Evolutionary conservation across 2,329 filamentous ascomycete genomes (phyloP).

Genomic region (Arthroderma sp.): DNA sequence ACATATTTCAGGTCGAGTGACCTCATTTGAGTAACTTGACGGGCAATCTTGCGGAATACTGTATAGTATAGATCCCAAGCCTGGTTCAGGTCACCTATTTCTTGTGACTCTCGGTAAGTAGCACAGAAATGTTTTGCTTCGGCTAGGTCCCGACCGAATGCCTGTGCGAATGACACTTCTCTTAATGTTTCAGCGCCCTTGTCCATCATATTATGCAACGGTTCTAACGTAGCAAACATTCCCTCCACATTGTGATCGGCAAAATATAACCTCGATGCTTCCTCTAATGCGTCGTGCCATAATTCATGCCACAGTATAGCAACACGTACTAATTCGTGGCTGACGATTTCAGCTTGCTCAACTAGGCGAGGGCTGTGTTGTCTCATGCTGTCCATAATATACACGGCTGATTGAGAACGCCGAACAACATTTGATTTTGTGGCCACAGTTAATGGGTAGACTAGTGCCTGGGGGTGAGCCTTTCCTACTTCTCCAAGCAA

Average conservation of each 20-base stretch:
- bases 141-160: conserved; percentile 86
- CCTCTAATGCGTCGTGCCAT: conserved; percentile 96
- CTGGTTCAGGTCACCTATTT: conserved; percentile 89
- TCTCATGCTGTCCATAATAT: conserved; percentile 97
- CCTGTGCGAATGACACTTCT: conserved; percentile 94
- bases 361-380: conserved; percentile 86
- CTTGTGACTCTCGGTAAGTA: conserved; percentile 75
- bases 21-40: conserved; percentile 85
- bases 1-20: conserved; percentile 92
- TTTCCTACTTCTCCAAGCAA: conserved; percentile 85
- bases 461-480: conserved; percentile 86
- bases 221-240: conserved; percentile 85
- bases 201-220: conserved; percentile 82
- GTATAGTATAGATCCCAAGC: conserved; percentile 99
- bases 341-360: conserved; percentile 88
- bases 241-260: conserved; percentile 94
- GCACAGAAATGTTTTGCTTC: conserved; percentile 95
- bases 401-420: conserved; percentile 72
- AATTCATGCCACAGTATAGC: conserved; percentile 97
- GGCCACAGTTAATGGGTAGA: conserved; percentile 92
- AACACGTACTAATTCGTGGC: conserved; percentile 90
- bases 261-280: conserved; percentile 92
- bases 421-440: conserved; percentile 89
- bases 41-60: conserved; percentile 87
- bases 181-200: conserved; percentile 82